Conservation (phyloP, 495 filamentous ascomycete genomes). For the Geoglossum glabrum region DNA sequence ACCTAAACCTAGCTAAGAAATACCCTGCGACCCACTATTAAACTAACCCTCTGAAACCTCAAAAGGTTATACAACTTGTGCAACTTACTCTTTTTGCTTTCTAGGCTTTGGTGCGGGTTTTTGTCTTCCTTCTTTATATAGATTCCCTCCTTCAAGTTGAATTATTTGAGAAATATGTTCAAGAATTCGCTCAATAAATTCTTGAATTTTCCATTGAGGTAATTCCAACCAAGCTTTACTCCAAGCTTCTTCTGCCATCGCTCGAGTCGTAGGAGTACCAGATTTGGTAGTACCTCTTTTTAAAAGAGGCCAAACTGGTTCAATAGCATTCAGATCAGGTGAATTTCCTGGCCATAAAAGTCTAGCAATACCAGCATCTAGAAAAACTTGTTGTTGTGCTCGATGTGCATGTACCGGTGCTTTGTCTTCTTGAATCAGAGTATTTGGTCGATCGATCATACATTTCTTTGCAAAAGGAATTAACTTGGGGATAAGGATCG, state of each 20-base stretch:
- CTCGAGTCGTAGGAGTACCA: not conserved
- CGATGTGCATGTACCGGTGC: not conserved
- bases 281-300: not conserved
- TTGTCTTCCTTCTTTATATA: too few relatives aligned
- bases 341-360: not conserved
- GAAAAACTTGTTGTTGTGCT: not conserved
- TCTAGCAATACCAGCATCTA: not conserved
- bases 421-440: not conserved
- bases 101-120: too few relatives aligned
- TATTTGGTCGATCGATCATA: not conserved
- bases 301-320: not conserved
- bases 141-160: too few relatives aligned
- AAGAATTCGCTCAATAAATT: too few relatives aligned
- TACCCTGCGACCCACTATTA: too few relatives aligned
- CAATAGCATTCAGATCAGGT: not conserved
- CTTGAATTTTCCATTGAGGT: too few relatives aligned
- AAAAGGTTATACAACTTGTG: too few relatives aligned
- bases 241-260: not conserved
- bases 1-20: too few relatives aligned
- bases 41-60: too few relatives aligned
- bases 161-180: too few relatives aligned
- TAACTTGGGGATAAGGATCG: not conserved
- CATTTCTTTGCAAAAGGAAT: not conserved
- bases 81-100: too few relatives aligned
- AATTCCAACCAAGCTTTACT: too few relatives aligned